phyloP scores from a whole-genome alignment of 1,139 yeast genomes.

The Citeromyces hawaiiensis region DNA sequence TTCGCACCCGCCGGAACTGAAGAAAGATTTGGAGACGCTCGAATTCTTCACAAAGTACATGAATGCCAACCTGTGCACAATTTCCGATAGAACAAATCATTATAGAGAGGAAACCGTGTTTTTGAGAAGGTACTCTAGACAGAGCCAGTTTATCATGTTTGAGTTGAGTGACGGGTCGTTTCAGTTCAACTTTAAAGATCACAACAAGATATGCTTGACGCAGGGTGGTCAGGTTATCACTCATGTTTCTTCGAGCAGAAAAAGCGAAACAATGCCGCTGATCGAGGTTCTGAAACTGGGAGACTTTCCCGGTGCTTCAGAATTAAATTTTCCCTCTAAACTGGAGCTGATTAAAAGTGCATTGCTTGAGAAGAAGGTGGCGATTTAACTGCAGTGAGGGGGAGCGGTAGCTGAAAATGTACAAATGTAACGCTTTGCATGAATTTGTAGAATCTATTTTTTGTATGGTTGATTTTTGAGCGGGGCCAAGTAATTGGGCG shows the following conservation, averaged over 20 bases:
- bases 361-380: conserved; percentile 13
- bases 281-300: conserved; percentile 48
- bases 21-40: conserved; percentile 68
- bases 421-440: too few relatives aligned
- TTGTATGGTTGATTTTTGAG: too few relatives aligned
- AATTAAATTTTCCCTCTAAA: conserved; percentile 36
- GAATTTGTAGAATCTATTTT: too few relatives aligned
- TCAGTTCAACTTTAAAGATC: conserved; percentile 93
- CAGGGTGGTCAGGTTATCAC: conserved; percentile 67
- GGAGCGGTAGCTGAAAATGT: background rate
- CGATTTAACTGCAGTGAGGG: background rate
- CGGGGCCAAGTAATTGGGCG: too few relatives aligned
- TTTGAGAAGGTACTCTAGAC: conserved; percentile 71
- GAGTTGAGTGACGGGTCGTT: conserved; percentile 85
- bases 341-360: conserved; percentile 19
- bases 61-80: conserved; percentile 70
- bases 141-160: conserved; percentile 76
- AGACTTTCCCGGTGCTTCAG: conserved; percentile 46
- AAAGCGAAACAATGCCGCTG: conserved; percentile 57
- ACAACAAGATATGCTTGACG: conserved; percentile 74
- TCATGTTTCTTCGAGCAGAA: conserved; percentile 68
- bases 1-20: conserved; percentile 46
- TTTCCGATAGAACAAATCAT: conserved; percentile 35
- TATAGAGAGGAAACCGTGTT: conserved; percentile 28
- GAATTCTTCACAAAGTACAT: conserved; percentile 76